A percentile compares a stretch with the other conserved stretches of the same genome.
Evolutionary conservation across 495 filamentous ascomycete genomes (phyloP).

Genomic region (Penicillium riverlandense): DNA sequence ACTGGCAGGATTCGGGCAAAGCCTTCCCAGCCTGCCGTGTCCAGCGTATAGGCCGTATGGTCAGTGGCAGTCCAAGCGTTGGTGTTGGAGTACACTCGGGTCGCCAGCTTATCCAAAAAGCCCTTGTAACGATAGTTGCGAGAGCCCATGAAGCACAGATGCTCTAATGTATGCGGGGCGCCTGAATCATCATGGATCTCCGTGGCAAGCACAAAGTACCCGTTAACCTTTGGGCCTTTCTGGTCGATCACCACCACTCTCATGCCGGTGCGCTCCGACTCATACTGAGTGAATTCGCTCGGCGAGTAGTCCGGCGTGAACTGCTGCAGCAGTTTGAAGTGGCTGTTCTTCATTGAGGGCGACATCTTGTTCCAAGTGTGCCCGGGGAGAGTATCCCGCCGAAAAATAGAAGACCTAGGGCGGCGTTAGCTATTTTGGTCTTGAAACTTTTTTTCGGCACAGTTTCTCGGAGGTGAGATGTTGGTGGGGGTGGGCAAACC

Average conservation of each 20-base stretch:
- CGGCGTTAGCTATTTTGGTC: constrained; percentile 4
- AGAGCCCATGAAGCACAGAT: constrained; percentile 96
- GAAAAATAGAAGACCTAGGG: constrained; percentile 13
- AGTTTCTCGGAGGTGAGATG: neutral
- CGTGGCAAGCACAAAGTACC: constrained; percentile 91
- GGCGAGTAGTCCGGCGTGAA: constrained; percentile 87
- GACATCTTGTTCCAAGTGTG: constrained; percentile 32
- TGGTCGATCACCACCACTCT: constrained; percentile 84
- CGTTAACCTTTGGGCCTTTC: constrained; percentile 87
- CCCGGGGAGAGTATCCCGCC: constrained; percentile 15
- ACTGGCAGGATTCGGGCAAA: constrained; percentile 91
- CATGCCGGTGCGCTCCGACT: constrained; percentile 84
- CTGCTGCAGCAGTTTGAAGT: constrained; percentile 76
- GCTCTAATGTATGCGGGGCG: constrained; percentile 91
- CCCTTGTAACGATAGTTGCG: constrained; percentile 92
- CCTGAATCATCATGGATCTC: constrained; percentile 97
- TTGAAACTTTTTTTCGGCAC: neutral
- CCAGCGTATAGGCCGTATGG: constrained; percentile 93
- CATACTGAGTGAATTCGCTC: constrained; percentile 79
- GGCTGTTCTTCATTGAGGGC: constrained; percentile 25
- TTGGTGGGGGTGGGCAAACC: neutral
- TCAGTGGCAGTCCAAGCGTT: constrained; percentile 95
- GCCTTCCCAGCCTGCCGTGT: constrained; percentile 93
- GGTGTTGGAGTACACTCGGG: constrained; percentile 83
- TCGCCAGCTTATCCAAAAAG: constrained; percentile 86